These are phyloP conservation scores for Neurospora sp. DNA, from an alignment of 2,329 filamentous ascomycete genomes.

Conservation along the genomic window DNA sequence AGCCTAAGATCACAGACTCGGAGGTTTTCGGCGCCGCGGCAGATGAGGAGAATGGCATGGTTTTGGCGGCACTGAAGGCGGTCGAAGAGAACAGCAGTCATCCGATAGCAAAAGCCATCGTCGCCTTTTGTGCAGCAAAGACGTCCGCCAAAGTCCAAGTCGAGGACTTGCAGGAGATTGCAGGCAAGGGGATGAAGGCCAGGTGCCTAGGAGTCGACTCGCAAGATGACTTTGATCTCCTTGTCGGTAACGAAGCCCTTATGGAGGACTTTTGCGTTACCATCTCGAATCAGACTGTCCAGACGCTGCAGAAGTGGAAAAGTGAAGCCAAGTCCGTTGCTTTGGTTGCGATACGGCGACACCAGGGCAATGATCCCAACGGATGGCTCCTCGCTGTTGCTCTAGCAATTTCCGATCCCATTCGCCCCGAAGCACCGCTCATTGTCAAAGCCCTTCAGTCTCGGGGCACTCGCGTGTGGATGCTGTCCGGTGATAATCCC, in stretches of 20 bases:
- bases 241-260: slow-evolving; percentile 66
- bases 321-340: slow-evolving; percentile 53
- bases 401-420: slow-evolving; percentile 71
- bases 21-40: slow-evolving; percentile 27
- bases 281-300: slow-evolving; percentile 26
- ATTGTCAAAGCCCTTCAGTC: slow-evolving; percentile 56
- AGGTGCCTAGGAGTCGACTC: slow-evolving; percentile 28
- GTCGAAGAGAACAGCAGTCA: slow-evolving; percentile 66
- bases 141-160: slow-evolving; percentile 24
- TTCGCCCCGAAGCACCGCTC: slow-evolving; percentile 59
- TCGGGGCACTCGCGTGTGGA: slow-evolving; percentile 67
- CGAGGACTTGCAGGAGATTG: slow-evolving; percentile 50
- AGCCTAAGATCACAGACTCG: slow-evolving; percentile 56
- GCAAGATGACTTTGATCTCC: slow-evolving; percentile 34
- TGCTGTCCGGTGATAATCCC: slow-evolving; percentile 88
- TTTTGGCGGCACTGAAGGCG: slow-evolving; percentile 46
- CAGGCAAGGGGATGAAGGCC: slow-evolving; percentile 62
- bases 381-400: slow-evolving; percentile 48
- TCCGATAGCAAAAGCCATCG: slow-evolving; percentile 62
- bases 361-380: slow-evolving; percentile 1
- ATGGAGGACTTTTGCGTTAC: slow-evolving; percentile 41
- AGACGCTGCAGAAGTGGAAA: slow-evolving; percentile 46
- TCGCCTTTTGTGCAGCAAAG: slow-evolving; percentile 44
- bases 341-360: slow-evolving; percentile 38
- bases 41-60: slow-evolving; percentile 17